Conservation (phyloP, 805 yeast genomes). For the Millerozyma acaciae region DNA sequence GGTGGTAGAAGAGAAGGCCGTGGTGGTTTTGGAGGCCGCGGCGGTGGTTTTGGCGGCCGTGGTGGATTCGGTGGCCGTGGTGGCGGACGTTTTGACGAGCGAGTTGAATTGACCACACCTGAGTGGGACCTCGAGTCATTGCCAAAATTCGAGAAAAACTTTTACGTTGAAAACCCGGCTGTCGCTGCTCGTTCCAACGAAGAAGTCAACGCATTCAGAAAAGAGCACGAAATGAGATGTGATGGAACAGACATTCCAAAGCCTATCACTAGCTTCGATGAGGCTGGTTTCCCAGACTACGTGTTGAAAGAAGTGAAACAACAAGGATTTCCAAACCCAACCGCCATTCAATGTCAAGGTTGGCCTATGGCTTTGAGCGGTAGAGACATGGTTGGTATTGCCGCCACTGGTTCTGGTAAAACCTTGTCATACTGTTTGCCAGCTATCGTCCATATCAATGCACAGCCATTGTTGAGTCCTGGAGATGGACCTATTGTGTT, state of each 20-base stretch:
- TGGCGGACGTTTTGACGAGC: constrained; percentile 36
- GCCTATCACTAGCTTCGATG: constrained; percentile 89
- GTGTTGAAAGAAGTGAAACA: constrained; percentile 84
- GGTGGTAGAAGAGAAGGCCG: constrained; percentile 38
- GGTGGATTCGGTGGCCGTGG: constrained; percentile 38
- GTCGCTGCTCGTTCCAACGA: constrained; percentile 72
- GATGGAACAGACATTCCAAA: constrained; percentile 84
- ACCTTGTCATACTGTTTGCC: constrained; percentile 96
- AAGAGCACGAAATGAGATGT: constrained; percentile 79
- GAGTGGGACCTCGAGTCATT: constrained; percentile 75
- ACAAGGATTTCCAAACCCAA: constrained; percentile 91
- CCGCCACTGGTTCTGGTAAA: constrained; percentile 99
- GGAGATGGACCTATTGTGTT: constrained; percentile 98
- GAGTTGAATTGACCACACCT: constrained; percentile 59
- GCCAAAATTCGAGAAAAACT: constrained; percentile 92
- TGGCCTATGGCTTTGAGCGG: constrained; percentile 99
- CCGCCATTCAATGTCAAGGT: constrained; percentile 98
- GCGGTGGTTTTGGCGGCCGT: constrained; percentile 26
- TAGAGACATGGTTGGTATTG: constrained; percentile 98
- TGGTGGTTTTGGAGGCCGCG: constrained; percentile 34
- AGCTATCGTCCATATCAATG: constrained; percentile 94
- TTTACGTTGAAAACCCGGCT: constrained; percentile 78
- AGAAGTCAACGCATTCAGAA: constrained; percentile 75
- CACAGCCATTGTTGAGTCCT: constrained; percentile 87
- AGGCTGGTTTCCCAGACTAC: constrained; percentile 96